Percentiles rank a stretch among this genome's conserved stretches.
Evolutionary conservation across 306 rosid genomes (phyloP).

Genomic region (Rosa multiflora): DNA sequence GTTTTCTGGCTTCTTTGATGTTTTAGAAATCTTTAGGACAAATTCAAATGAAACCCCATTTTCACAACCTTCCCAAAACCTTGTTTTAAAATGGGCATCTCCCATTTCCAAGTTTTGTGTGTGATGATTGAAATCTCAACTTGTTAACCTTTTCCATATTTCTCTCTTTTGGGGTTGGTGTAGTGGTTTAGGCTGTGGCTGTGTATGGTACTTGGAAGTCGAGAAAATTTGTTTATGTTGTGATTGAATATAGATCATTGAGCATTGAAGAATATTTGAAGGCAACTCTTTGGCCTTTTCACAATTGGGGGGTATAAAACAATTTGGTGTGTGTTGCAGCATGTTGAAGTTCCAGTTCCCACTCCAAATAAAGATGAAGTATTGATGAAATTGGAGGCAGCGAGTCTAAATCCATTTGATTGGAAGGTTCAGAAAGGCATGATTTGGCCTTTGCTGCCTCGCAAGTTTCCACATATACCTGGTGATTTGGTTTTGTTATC

Average conservation of each 20-base stretch:
- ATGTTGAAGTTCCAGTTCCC: conserved; percentile 54
- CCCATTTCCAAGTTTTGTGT: background rate
- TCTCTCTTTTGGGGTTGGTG: too few relatives aligned
- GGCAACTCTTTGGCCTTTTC: background rate
- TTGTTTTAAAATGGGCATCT: background rate
- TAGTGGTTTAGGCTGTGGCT: too few relatives aligned
- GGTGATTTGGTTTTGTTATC: conserved; percentile 32
- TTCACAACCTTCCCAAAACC: background rate
- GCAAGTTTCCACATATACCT: conserved; percentile 72
- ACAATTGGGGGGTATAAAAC: background rate
- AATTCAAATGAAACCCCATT: background rate
- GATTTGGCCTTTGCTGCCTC: conserved; percentile 67
- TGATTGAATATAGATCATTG: background rate
- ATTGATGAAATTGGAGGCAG: conserved; percentile 72
- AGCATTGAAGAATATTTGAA: background rate
- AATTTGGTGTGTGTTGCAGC: conserved; percentile 34
- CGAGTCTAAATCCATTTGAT: conserved; percentile 75
- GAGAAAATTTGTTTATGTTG: background rate
- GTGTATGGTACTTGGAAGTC: background rate
- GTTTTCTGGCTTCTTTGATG: background rate
- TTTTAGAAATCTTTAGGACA: background rate
- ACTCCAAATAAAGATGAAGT: conserved; percentile 58
- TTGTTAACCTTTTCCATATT: too few relatives aligned
- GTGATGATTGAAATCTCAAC: background rate
- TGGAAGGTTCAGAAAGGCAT: conserved; percentile 85